Evolutionary conservation across 495 filamentous ascomycete species (phyloP), one percentile per base, ranked within the genome.

Genomic region (Cercophora sp.): DNA sequence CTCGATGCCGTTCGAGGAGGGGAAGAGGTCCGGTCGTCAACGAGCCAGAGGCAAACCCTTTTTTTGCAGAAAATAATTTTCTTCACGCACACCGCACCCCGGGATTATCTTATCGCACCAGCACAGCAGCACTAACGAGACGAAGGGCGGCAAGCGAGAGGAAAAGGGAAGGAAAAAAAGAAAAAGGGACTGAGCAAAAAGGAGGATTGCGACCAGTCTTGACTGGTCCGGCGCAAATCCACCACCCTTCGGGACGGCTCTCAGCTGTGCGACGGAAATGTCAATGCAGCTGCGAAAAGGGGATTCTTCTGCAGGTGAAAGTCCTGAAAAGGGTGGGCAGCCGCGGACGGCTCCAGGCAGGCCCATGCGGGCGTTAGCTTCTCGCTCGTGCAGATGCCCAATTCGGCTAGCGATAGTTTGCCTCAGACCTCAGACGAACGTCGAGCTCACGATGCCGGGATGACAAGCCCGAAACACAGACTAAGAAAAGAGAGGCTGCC

Each of bases 381-480:
- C 23, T 53, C 36, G 18, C 18, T 25, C 15, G 16, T 53, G 40
- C 51, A 53, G 40, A 23, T 34, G 51, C 41, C 31, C 40, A 22
- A 53, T 53, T 23, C 20, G 40, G 51, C 25, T 54, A 54, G 51
- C 22, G 23, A 18, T 15, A 26, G 27, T 23, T 22, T 40, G 34
- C 43, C 22, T 40, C 29, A 42, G 24, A 47, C 43, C 41, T 52
- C 42, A 39, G 51, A 47, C 34, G 42, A 54, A 54, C 51, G 31
- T 39, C 20, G 35, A 11, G n/a, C 29, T 6, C 13, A 6, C 13
- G 29, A 32, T 32, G 29, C 29, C 29, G 29, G 29, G 29, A 32
- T 32, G 29, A 32, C 13, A 32, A 13, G 13, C 13, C n/a, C n/a
- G n/a, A n/a, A n/a, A n/a, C n/a, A n/a, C n/a, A n/a, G n/a, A n/a